Evolutionary conservation across 305 asterid species (phyloP).

Genomic region (Striga hermonthica): DNA sequence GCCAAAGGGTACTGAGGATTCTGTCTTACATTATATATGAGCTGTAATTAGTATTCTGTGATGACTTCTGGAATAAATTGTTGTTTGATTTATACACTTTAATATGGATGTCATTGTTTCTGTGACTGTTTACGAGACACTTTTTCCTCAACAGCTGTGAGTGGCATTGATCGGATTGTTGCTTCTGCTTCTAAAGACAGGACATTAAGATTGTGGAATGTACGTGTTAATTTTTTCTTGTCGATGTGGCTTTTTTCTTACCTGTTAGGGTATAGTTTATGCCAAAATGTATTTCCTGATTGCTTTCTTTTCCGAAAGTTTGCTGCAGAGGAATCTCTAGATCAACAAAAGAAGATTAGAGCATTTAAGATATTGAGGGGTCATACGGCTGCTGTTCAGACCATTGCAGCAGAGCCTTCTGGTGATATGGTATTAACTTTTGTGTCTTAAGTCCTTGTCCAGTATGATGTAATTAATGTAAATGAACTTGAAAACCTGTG

Average conservation of each 20-base stretch:
- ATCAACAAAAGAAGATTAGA: constrained; percentile 53
- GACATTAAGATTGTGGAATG: constrained; percentile 87
- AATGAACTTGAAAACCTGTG: constrained; percentile 19
- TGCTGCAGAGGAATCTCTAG: constrained; percentile 46
- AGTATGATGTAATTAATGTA: constrained; percentile 18
- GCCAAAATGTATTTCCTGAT: constrained; percentile 29
- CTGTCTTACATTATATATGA: background rate
- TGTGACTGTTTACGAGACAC: constrained; percentile 13
- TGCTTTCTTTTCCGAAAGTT: constrained; percentile 46
- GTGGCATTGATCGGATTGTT: constrained; percentile 48
- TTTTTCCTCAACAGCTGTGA: constrained; percentile 38
- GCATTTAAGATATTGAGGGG: constrained; percentile 68
- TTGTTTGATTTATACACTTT: background rate
- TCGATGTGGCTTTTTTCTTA: constrained; percentile 23
- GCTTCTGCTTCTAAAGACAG: constrained; percentile 92
- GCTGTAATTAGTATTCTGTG: background rate
- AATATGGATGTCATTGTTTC: background rate
- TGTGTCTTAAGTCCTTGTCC: constrained; percentile 20
- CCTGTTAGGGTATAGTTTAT: background rate
- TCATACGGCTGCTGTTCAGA: constrained; percentile 79
- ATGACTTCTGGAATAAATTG: background rate
- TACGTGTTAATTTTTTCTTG: constrained; percentile 34
- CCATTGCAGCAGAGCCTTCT: constrained; percentile 62
- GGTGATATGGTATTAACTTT: constrained; percentile 58
- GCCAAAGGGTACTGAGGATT: constrained; percentile 48